Evolutionary conservation across 2,329 filamentous ascomycete species (phyloP), one percentile per base, ranked within the genome.

Genomic region (Emmonsiellopsis sp.): DNA sequence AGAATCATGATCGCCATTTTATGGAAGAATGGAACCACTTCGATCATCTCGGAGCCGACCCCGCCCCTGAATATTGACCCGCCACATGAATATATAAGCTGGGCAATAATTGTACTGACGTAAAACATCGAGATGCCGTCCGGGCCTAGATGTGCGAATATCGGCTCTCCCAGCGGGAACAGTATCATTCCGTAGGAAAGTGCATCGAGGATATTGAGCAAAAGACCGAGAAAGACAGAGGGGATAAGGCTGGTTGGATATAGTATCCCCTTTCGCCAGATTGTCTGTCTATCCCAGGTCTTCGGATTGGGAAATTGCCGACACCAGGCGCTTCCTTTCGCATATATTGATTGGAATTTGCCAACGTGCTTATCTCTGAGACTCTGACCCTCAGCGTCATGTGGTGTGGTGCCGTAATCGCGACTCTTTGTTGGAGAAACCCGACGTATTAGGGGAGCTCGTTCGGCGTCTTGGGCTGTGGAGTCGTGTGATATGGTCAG

Each of bases 121-220:
- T 97, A 98, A 73, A 97, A 98, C 71, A 98, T 96, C 0, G 93
- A 95, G 53, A 98, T 95, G 26, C 93, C 93, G 54, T 95, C 92
- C 0, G 92, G 85, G 1, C 92, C 93, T 6, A 97, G 81, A 57
- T 86, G 80, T 31, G 86, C 82, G 67, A 98, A 98, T 16, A 95
- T 80, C 7, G 88, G 83, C 58, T 88, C 86, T 6, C 92, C 91
- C 0, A 98, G 78, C 0, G 93, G 93, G 60, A 98, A 98, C 10
- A 98, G 73, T 63, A 96, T 95, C 87, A 95, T 93, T 62, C 88
- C 93, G 65, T 98, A 98, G 2, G 92, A 97, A 41, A 98, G 73
- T 5, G 91, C 93, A 74, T 98, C 93, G 16, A 98, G 76, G 45
- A 98, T 86, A 61, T 98, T 98, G 15, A 98, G 80, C 1, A 98